phyloP scores from a whole-genome alignment of 2,329 filamentous ascomycete genomes.

The Aspergillus sp. region DNA sequence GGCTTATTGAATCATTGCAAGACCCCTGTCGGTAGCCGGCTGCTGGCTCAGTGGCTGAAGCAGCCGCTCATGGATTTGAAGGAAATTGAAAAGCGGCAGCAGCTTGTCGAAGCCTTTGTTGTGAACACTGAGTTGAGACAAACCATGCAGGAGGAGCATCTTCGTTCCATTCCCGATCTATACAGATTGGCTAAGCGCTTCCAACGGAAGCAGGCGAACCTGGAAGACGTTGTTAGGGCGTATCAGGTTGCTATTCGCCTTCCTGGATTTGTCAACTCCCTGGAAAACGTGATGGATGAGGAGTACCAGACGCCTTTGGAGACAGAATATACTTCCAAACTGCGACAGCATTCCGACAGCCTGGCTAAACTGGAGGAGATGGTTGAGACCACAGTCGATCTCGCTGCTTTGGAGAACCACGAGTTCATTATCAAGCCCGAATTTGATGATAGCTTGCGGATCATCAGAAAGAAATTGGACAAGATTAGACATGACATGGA shows the following conservation, averaged over 20 bases:
- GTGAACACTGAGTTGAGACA: conserved; percentile 89
- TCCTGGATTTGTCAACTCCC: conserved; percentile 80
- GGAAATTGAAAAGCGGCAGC: conserved; percentile 87
- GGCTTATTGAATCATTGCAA: conserved; percentile 96
- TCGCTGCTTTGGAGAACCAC: conserved; percentile 91
- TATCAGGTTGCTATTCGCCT: conserved; percentile 93
- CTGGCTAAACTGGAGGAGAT: conserved; percentile 89
- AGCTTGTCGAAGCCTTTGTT: conserved; percentile 91
- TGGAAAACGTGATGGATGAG: conserved; percentile 95
- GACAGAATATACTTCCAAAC: conserved; percentile 76
- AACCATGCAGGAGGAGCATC: conserved; percentile 93
- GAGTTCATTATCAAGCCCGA: conserved; percentile 99
- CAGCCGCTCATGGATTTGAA: conserved; percentile 88
- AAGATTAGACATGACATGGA: conserved; percentile 78
- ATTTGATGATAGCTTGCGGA: conserved; percentile 81
- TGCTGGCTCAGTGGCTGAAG: conserved; percentile 95
- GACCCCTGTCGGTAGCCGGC: conserved; percentile 82
- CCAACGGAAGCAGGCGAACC: conserved; percentile 80
- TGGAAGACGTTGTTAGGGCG: conserved; percentile 91
- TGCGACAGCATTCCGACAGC: conserved; percentile 70
- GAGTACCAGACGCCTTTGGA: conserved; percentile 84
- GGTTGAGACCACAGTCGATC: conserved; percentile 96
- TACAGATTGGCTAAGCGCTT: conserved; percentile 93
- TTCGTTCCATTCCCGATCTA: conserved; percentile 87
- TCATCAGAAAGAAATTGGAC: conserved; percentile 89